Evolutionary conservation across 1,284 basidiomycete genomes (phyloP).

Genomic region (Cystobasidium pallidum): DNA sequence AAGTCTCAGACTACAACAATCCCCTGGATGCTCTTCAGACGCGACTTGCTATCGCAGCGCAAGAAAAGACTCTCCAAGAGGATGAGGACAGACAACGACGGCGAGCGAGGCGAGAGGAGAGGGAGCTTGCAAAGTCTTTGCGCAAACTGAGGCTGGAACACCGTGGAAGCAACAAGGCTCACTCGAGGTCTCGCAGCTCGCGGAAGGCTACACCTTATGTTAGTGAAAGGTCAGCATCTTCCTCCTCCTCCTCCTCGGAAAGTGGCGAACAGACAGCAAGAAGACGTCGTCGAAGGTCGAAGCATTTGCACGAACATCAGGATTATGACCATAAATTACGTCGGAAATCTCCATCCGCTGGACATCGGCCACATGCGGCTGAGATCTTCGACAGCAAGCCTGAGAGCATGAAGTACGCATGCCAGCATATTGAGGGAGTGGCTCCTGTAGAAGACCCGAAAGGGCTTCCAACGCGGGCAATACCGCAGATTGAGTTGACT

Average conservation of each 20-base stretch:
- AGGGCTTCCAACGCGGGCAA: neutral
- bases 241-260: slow-evolving; percentile 13
- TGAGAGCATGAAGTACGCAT: neutral
- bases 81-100: slow-evolving; percentile 18
- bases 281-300: neutral
- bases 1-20: slow-evolving; percentile 32
- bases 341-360: neutral
- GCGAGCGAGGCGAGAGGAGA: neutral
- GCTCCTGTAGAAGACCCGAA: neutral
- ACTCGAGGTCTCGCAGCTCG: slow-evolving; percentile 6
- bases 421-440: neutral
- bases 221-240: slow-evolving; percentile 13
- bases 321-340: neutral
- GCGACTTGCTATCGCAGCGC: slow-evolving; percentile 6
- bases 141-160: slow-evolving; percentile 7
- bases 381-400: neutral
- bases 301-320: too few species aligned
- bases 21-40: slow-evolving; percentile 19
- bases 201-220: slow-evolving; percentile 22
- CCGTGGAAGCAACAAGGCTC: neutral
- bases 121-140: slow-evolving; percentile 17
- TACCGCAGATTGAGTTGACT: neutral
- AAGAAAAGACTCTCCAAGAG: slow-evolving; percentile 13
- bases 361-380: neutral
- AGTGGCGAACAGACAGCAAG: neutral